phyloP scores from a whole-genome alignment of 805 yeast genomes.

The Huiozyma naganishii region DNA sequence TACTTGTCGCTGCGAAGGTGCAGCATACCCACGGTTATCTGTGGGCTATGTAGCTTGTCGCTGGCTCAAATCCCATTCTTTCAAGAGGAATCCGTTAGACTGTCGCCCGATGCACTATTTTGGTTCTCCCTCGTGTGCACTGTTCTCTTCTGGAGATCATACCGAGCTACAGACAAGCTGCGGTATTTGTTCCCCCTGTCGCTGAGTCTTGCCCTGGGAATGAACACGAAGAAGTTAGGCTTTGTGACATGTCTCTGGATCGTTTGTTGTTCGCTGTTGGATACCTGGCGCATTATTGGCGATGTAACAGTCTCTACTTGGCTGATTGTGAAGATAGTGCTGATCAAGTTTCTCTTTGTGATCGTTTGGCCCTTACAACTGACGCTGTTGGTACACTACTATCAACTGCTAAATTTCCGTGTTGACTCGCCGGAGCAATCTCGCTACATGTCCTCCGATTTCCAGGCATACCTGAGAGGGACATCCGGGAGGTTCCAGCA shows the following conservation, averaged over 20 bases:
- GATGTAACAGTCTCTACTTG: slow-evolving; percentile 43
- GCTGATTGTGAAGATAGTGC: slow-evolving; percentile 32
- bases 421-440: slow-evolving; percentile 11
- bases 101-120: slow-evolving; percentile 32
- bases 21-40: slow-evolving; percentile 30
- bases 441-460: slow-evolving; percentile 50
- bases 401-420: slow-evolving; percentile 31
- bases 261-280: slow-evolving; percentile 32
- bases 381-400: slow-evolving; percentile 45
- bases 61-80: slow-evolving; percentile 13
- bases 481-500: slow-evolving; percentile 4
- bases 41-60: slow-evolving; percentile 26
- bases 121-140: slow-evolving; percentile 33
- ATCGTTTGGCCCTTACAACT: slow-evolving; percentile 45
- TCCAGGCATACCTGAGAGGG: slow-evolving; percentile 46
- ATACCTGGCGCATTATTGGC: slow-evolving; percentile 60
- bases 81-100: slow-evolving; percentile 6
- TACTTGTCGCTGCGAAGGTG: slow-evolving; percentile 16
- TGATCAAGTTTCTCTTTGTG: slow-evolving; percentile 32
- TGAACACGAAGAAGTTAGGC: slow-evolving; percentile 66
- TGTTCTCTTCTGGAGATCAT: slow-evolving; percentile 40
- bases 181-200: slow-evolving; percentile 43
- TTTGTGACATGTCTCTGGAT: slow-evolving; percentile 59
- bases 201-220: slow-evolving; percentile 41
- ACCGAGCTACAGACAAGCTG: slow-evolving; percentile 38